phyloP scores from a whole-genome alignment of 345 rosid species.

The Erodium maritimum region DNA sequence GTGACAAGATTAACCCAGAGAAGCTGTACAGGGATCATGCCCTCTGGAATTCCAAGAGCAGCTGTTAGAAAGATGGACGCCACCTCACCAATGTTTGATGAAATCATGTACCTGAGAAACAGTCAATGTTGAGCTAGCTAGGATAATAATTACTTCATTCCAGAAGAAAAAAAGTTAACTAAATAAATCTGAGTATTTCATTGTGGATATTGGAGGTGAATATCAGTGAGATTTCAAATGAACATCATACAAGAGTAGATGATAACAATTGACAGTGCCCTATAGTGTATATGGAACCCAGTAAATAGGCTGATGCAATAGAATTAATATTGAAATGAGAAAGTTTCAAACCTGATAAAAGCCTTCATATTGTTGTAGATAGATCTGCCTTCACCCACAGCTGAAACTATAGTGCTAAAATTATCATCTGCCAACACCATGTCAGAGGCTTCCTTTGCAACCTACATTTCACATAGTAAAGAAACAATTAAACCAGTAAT shows the following conservation, averaged over 20 bases:
- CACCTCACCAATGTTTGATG: constrained; percentile 49
- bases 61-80: constrained; percentile 8
- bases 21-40: constrained; percentile 40
- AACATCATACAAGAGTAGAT: too few relatives aligned
- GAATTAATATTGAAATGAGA: not conserved
- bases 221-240: too few relatives aligned
- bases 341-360: constrained; percentile 45
- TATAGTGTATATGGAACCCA: too few relatives aligned
- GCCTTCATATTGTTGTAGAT: constrained; percentile 97
- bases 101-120: constrained; percentile 98
- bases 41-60: constrained; percentile 97
- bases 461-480: constrained; percentile 28
- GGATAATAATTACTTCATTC: too few relatives aligned
- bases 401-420: constrained; percentile 89
- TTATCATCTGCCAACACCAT: constrained; percentile 99
- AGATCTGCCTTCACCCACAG: constrained; percentile 96
- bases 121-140: too few relatives aligned
- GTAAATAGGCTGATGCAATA: too few relatives aligned
- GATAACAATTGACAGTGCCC: too few relatives aligned
- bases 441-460: constrained; percentile 97
- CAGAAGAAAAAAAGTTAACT: too few relatives aligned
- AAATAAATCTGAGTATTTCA: too few relatives aligned
- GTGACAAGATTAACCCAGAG: constrained; percentile 46
- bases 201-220: too few relatives aligned
- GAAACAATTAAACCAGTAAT: not conserved